These are phyloP conservation scores for Hysterangium stoloniferum DNA, from an alignment of 768 basidiomycete species.

Conservation along the genomic window DNA sequence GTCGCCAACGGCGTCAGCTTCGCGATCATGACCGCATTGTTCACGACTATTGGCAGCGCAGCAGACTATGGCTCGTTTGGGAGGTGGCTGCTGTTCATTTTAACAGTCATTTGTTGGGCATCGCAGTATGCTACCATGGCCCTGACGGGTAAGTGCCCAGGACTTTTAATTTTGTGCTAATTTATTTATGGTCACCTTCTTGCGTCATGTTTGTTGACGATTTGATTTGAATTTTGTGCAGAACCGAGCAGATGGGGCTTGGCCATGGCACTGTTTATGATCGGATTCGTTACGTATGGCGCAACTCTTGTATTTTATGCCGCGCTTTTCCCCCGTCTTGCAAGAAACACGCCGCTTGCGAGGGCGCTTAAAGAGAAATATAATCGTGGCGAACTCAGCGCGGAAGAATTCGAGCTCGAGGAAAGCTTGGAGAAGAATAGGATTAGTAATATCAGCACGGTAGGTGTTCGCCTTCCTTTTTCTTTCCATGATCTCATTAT, in stretches of 20 bases:
- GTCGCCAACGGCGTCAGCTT: conserved; percentile 72
- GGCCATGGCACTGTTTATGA: conserved; percentile 73
- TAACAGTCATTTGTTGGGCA: conserved; percentile 73
- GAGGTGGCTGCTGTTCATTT: conserved; percentile 64
- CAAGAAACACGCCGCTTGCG: conserved; percentile 64
- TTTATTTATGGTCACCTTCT: background rate
- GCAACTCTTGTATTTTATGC: conserved; percentile 78
- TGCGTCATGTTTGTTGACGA: background rate
- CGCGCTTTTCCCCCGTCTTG: conserved; percentile 72
- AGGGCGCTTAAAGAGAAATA: conserved; percentile 46
- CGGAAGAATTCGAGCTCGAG: conserved; percentile 61
- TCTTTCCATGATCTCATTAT: background rate
- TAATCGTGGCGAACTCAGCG: conserved; percentile 49
- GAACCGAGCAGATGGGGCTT: conserved; percentile 63
- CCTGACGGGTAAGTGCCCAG: conserved; percentile 48
- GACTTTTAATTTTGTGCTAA: background rate
- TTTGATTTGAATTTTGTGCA: conserved; percentile 26
- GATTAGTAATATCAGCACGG: conserved; percentile 80
- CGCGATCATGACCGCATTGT: conserved; percentile 73
- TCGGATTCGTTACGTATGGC: conserved; percentile 72
- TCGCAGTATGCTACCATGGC: conserved; percentile 73
- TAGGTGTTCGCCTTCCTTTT: conserved; percentile 23
- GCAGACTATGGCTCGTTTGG: conserved; percentile 73
- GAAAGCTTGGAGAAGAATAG: conserved; percentile 79
- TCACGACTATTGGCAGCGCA: conserved; percentile 67